phyloP scores from a whole-genome alignment of 2,329 filamentous ascomycete species.

The Alternaria viburni region DNA sequence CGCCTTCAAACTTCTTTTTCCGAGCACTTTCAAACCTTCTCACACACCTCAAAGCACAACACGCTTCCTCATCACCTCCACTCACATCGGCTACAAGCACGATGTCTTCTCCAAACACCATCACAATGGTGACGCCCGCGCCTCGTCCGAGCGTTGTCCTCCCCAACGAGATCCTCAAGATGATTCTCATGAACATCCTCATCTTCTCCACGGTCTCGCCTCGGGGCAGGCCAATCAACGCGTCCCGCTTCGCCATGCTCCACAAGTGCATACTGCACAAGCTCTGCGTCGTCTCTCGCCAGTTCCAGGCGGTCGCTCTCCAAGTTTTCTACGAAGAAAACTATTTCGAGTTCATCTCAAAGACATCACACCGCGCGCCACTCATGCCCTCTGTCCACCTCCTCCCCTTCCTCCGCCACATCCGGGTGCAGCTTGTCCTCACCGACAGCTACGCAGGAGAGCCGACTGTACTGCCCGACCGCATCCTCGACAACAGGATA shows the following conservation, averaged over 20 bases:
- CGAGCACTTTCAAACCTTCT: neutral
- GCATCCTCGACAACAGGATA: neutral
- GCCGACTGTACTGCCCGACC: neutral
- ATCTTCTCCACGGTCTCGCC: neutral
- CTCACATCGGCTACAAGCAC: neutral
- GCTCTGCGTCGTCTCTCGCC: constrained; percentile 1
- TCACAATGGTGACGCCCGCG: neutral
- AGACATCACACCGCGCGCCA: neutral
- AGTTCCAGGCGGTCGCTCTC: constrained; percentile 10
- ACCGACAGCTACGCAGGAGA: constrained; percentile 7
- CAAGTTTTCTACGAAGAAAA: constrained; percentile 17
- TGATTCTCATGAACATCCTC: neutral
- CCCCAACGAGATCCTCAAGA: constrained; percentile 20
- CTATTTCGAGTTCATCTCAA: constrained; percentile 1
- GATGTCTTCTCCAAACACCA: constrained; percentile 10
- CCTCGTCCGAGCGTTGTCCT: constrained; percentile 12
- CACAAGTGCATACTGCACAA: constrained; percentile 19
- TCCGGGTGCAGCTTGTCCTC: constrained; percentile 10
- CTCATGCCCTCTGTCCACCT: neutral
- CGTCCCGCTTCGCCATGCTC: neutral
- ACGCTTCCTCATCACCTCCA: neutral
- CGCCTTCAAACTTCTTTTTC: neutral
- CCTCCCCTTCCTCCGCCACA: constrained; percentile 3
- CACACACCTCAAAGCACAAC: neutral
- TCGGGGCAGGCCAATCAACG: constrained; percentile 6